Base-by-base conservation (phyloP, 2,329 filamentous ascomycete genomes). In the Claviceps capensis region DNA sequence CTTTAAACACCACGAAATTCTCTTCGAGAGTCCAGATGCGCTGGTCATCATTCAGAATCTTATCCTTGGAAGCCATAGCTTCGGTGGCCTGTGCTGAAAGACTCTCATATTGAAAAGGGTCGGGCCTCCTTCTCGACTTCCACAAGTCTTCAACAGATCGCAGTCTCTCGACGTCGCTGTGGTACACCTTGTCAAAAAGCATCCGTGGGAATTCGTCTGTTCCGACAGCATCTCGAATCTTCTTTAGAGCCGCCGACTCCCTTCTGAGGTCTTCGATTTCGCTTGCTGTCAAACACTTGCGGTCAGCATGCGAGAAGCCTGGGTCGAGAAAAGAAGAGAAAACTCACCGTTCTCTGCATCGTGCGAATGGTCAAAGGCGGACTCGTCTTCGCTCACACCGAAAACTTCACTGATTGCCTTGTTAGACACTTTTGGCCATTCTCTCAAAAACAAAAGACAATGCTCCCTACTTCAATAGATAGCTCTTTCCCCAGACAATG, bases 401-500 rank as follows among this genome's bases (percentile, higher is more conserved):
- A 96, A 98, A 7, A 98, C 82, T 67, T 98, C 93, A 48, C 60
- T 61, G 30, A 19, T 4, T 3, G 19, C 40, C 23, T 26, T 40
- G 48, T 54, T 37, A 52, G 50, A 26, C 19, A 13, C 30, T 42
- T 22, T 2, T 4, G 4, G 23, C 17, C 16, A 6, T 26, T 17
- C 16, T 45, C 17, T 19, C 13, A 37, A 23, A 9, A n/a, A 55
- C 61, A 4, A 23, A 8, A 17, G n/a, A 26, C 14, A 16, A 40
- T 16, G 2, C 3, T 36, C 72, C 75, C 23, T 61, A 71, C 68
- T 88, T 93, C 55, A 98, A 79, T 8, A 98, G 76, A 66, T 97
- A 98, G 65, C 89, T 95, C 71, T 97, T 98, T 19, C 81, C 91
- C 93, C 93, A 98, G 2, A 98, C 91, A 55, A 98, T 98, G 71